These are phyloP conservation scores for Mycena galericulata DNA, from an alignment of 768 basidiomycete species.

Conservation along the genomic window DNA sequence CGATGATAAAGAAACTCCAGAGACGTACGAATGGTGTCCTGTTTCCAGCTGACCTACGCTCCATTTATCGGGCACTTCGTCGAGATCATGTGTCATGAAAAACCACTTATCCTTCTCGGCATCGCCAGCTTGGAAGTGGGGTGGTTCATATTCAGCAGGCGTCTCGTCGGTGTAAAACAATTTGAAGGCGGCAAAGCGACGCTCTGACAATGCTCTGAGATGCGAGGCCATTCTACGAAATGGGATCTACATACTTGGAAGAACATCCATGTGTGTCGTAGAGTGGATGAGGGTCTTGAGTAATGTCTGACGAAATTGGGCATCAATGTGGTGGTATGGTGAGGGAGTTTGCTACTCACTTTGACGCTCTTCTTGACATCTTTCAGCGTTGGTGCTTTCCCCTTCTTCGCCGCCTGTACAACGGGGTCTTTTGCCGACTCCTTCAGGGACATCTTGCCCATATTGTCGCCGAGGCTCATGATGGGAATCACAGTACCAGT, in stretches of 20 bases:
- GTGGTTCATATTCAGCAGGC: slow-evolving; percentile 88
- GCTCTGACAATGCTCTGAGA: slow-evolving; percentile 56
- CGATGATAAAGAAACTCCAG: slow-evolving; percentile 5
- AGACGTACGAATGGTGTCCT: slow-evolving; percentile 76
- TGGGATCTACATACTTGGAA: slow-evolving; percentile 71
- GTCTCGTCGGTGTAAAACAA: slow-evolving; percentile 85
- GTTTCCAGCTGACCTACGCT: slow-evolving; percentile 76
- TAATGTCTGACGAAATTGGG: slow-evolving; percentile 60
- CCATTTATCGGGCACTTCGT: slow-evolving; percentile 81
- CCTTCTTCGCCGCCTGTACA: slow-evolving; percentile 66
- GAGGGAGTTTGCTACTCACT: slow-evolving; percentile 49
- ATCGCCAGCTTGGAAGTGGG: slow-evolving; percentile 81
- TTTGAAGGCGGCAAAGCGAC: slow-evolving; percentile 91
- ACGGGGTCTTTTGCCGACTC: slow-evolving; percentile 64
- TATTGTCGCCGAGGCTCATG: slow-evolving; percentile 75
- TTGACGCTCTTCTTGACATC: slow-evolving; percentile 89
- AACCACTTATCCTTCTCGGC: slow-evolving; percentile 80
- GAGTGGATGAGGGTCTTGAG: slow-evolving; percentile 83
- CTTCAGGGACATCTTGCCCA: slow-evolving; percentile 63
- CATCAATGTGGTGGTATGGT: neutral
- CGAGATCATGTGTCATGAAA: slow-evolving; percentile 80
- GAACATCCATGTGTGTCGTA: slow-evolving; percentile 82
- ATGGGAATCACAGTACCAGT: slow-evolving; percentile 71
- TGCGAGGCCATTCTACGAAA: neutral
- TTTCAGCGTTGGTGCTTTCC: slow-evolving; percentile 76